Evolutionary conservation across 495 filamentous ascomycete species (phyloP), one percentile per base, ranked within the genome.

Genomic region (Rostrohypoxylon terebratum): DNA sequence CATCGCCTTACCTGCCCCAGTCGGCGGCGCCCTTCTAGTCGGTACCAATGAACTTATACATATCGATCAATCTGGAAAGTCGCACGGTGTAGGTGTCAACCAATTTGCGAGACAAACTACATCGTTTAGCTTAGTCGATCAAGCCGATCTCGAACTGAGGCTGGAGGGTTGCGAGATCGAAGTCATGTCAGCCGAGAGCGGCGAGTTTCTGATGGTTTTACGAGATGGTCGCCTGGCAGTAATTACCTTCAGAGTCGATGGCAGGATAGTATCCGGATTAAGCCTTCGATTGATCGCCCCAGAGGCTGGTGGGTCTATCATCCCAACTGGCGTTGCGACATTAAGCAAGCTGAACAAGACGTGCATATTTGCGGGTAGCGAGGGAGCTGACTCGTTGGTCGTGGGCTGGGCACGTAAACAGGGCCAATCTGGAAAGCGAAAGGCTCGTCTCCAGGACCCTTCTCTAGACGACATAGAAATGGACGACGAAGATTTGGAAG

Each of bases 51-150:
- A 97, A 75, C 80, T 99, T 66, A 92, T 99, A 63, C 96, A 99
- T 80, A 90, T 99, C 67, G 96, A 98, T 77, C 96, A 98, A 83
- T 91, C 92, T 11, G 96, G 96, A 4, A 98, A 96, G 80, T 88
- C 93, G 13, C 97, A 91, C 75, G 96, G 93, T 9, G 92, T 98
- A 42, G 95, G 90, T n/a, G 93, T 98, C 72, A 99, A 99, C 75
- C 89, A 90, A 25, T 96, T 97, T 80, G 89, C 93, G 9, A 92
- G 89, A 74, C 85, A 90, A 62, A 84, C 87, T 51, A 98, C 95
- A 9, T 85, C 90, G 2, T 97, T 97, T 73, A 80, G 81, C 48
- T 88, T 99, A 78, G 84, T 86, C 8, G 96, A 98, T 78, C 96
- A 98, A 77, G 92, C 92, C 0, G 89, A 94, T 60, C 82, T 98